Percentiles rank a stretch among this genome's conserved stretches.
These are phyloP conservation scores for Parafenestella ontariensis DNA, from an alignment of 2,329 filamentous ascomycete genomes.

Conservation along the genomic window DNA sequence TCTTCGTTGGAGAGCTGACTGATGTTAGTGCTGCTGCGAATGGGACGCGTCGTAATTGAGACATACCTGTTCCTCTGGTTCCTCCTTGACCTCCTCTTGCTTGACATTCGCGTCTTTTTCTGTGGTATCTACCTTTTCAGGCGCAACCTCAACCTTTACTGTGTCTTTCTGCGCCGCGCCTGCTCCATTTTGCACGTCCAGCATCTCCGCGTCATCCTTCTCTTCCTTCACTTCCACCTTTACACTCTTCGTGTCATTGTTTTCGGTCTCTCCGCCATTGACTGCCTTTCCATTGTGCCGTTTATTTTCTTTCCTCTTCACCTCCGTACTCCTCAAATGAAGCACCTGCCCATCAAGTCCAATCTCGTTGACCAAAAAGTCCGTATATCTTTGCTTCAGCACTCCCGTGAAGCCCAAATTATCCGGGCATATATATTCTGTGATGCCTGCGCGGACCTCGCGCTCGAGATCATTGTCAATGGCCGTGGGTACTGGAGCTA, in stretches of 20 bases:
- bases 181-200: slow-evolving; percentile 14
- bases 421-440: slow-evolving; percentile 65
- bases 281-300: slow-evolving; percentile 23
- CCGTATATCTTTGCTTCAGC: slow-evolving; percentile 80
- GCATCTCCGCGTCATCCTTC: slow-evolving; percentile 26
- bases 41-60: neutral
- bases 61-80: slow-evolving; percentile 20
- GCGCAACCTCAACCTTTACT: slow-evolving; percentile 14
- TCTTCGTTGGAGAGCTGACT: slow-evolving; percentile 49
- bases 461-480: slow-evolving; percentile 46
- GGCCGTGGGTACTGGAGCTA: slow-evolving; percentile 12
- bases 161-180: slow-evolving; percentile 19
- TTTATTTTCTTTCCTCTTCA: slow-evolving; percentile 22
- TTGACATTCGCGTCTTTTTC: slow-evolving; percentile 20
- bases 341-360: slow-evolving; percentile 75
- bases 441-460: slow-evolving; percentile 64
- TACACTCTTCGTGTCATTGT: slow-evolving; percentile 23
- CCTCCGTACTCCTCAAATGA: slow-evolving; percentile 66
- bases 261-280: slow-evolving; percentile 20
- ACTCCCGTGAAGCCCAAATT: slow-evolving; percentile 67
- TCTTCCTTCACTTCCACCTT: slow-evolving; percentile 29
- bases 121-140: slow-evolving; percentile 15
- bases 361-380: slow-evolving; percentile 94
- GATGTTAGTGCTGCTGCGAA: slow-evolving; percentile 12
- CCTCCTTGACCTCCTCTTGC: slow-evolving; percentile 16